Base-by-base conservation (phyloP, 306 rosid species). In the Heteromeles arbutifolia region DNA sequence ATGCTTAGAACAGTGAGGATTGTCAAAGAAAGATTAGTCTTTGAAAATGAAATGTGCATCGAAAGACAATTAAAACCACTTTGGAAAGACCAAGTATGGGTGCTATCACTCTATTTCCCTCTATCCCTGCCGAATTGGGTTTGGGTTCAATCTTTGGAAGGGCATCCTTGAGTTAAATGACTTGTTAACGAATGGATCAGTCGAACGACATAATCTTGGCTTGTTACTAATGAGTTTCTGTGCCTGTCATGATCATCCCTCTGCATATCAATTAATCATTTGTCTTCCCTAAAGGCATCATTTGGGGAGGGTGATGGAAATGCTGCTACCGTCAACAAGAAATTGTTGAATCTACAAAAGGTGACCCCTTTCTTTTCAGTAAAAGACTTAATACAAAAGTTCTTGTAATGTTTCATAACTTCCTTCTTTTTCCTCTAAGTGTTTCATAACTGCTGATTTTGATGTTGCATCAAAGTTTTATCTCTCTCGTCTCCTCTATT, bases 341-440 rank as follows among this genome's bases (percentile, higher is more conserved):
- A 83, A 70, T 66, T 88, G 69, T 84, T 74, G 73, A 63, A 59
- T 75, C 80, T 86, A 59, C 81, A 74, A 79, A 89, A 87, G 97
- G 98, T 94, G 78, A 62, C 37, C 69, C 41, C 64, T 63, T 54
- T 19, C 25, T n/a, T 56, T n/a, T 19, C 22, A 26, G 25, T 65
- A n/a, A 39, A 25, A 11, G 10, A 25, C 25, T 37, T 58, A 0
- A 18, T 64, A 73, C 39, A 64, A 7, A 62, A 41, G 21, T 44
- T 14, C 18, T 67, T 52, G 21, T 59, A 67, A 72, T 65, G 24
- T 68, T 44, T n/a, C 24, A 56, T 53, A 18, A 54, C 73, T 54
- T 71, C 43, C 32, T 26, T 53, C 44, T 25, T 41, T 41, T 18
- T 70, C 29, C 65, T 59, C 28, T 12, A 58, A 56, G 1, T 6